A percentile compares a stretch with the other conserved stretches of the same genome.
phyloP scores from a whole-genome alignment of 75 land plant genomes.

The Selaginella moellendorffii region DNA sequence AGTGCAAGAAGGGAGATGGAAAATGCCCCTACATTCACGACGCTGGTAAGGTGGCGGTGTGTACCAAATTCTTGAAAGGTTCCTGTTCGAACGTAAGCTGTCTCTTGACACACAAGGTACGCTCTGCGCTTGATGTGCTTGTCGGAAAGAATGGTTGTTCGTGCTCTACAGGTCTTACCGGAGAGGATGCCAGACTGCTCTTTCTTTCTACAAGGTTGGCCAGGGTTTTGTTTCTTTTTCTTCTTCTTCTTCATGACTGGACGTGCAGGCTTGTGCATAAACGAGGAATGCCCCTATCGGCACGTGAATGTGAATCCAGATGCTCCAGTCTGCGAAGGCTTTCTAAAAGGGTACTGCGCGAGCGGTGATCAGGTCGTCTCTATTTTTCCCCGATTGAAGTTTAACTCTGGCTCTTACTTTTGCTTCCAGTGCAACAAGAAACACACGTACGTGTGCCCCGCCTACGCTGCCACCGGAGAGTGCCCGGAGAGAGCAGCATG shows the following conservation, averaged over 20 bases:
- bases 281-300: constrained; percentile 74
- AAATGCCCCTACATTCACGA: constrained; percentile 94
- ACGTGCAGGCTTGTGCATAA: constrained; percentile 75
- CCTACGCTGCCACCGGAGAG: constrained; percentile 49
- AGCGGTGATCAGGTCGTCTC: constrained; percentile 71
- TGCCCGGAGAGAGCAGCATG: constrained; percentile 49
- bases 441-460: constrained; percentile 82
- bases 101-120: constrained; percentile 90
- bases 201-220: constrained; percentile 74
- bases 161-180: constrained; percentile 64
- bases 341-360: constrained; percentile 92
- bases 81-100: constrained; percentile 49
- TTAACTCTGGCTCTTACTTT: neutral
- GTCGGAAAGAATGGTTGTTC: neutral
- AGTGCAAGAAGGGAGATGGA: constrained; percentile 76
- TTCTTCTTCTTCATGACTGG: neutral
- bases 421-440: constrained; percentile 82
- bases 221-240: neutral
- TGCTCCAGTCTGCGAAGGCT: constrained; percentile 83
- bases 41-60: constrained; percentile 75
- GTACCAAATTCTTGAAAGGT: constrained; percentile 92
- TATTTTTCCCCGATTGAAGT: neutral
- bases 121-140: neutral
- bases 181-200: constrained; percentile 99
- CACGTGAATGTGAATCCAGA: constrained; percentile 89